Conservation (phyloP, 1,139 yeast genomes). For the Hansenula lynferdii region DNA sequence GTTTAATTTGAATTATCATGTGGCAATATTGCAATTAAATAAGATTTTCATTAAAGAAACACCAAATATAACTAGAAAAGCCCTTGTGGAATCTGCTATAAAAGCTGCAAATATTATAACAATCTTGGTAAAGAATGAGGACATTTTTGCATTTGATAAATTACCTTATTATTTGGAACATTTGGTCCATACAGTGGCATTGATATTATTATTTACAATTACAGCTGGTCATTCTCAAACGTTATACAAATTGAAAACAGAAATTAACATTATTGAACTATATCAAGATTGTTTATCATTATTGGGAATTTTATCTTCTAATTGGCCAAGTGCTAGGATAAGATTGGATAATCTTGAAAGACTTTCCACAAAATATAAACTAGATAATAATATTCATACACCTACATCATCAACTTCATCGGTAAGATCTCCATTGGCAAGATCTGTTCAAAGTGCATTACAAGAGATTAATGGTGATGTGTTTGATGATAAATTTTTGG, state of each 20-base stretch:
- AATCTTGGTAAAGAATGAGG: neutral
- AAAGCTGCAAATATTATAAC: constrained; percentile 9
- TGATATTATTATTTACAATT: constrained; percentile 4
- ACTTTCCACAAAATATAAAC: neutral
- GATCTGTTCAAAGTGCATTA: neutral
- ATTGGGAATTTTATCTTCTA: neutral
- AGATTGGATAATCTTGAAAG: neutral
- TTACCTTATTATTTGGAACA: constrained; percentile 6
- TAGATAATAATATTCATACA: neutral
- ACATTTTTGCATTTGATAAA: neutral
- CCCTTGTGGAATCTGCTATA: constrained; percentile 13
- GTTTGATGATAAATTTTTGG: neutral
- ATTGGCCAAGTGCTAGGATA: constrained; percentile 3
- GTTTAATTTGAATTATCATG: constrained; percentile 21
- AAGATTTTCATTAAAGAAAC: constrained; percentile 14
- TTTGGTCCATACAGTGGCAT: constrained; percentile 3
- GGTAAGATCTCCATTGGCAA: neutral
- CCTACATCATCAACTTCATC: neutral
- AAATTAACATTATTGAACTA: neutral
- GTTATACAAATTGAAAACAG: neutral
- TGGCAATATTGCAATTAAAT: constrained; percentile 15
- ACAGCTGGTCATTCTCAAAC: neutral
- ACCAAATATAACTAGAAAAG: constrained; percentile 7
- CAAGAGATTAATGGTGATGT: neutral
- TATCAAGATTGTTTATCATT: neutral